Conservation (phyloP, 2,329 filamentous ascomycete genomes). For the Sarocladiaceae sp. region DNA sequence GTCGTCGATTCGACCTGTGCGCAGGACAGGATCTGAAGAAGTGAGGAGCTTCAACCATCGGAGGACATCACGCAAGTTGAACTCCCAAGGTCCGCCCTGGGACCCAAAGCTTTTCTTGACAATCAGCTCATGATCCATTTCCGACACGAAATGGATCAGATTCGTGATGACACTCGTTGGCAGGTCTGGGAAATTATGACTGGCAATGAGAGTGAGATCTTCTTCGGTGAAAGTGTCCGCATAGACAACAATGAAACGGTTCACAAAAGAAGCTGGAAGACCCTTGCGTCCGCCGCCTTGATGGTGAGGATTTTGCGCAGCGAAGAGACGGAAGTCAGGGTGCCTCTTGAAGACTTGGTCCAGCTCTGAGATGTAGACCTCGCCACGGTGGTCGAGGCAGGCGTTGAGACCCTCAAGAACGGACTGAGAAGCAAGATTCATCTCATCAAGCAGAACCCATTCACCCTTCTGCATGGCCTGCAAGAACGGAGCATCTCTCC, state of each 20-base stretch:
- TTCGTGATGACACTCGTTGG: constrained; percentile 51
- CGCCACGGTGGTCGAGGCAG: constrained; percentile 90
- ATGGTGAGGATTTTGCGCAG: constrained; percentile 95
- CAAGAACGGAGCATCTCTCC: constrained; percentile 92
- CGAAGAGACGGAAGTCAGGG: constrained; percentile 86
- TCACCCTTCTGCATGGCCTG: constrained; percentile 95
- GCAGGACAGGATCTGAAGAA: constrained; percentile 50
- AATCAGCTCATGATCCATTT: constrained; percentile 67
- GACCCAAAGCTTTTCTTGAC: constrained; percentile 51
- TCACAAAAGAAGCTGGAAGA: constrained; percentile 90
- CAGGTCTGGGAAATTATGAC: constrained; percentile 65
- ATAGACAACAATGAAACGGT: constrained; percentile 96
- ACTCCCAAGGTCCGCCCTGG: constrained; percentile 82
- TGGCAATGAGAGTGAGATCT: constrained; percentile 77
- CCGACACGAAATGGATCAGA: constrained; percentile 74
- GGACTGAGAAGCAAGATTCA: constrained; percentile 96
- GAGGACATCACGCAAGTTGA: constrained; percentile 85
- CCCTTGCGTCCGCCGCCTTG: constrained; percentile 95
- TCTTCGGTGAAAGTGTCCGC: constrained; percentile 80
- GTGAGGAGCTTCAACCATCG: constrained; percentile 70
- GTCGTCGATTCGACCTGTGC: constrained; percentile 56
- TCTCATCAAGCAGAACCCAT: constrained; percentile 96
- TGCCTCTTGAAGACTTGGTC: constrained; percentile 92
- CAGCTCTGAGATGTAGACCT: constrained; percentile 91
- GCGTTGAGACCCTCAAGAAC: constrained; percentile 95